Evolutionary conservation across 768 basidiomycete genomes (phyloP), one percentile per base, ranked within the genome.

Genomic region (Trametes sanguinea): DNA sequence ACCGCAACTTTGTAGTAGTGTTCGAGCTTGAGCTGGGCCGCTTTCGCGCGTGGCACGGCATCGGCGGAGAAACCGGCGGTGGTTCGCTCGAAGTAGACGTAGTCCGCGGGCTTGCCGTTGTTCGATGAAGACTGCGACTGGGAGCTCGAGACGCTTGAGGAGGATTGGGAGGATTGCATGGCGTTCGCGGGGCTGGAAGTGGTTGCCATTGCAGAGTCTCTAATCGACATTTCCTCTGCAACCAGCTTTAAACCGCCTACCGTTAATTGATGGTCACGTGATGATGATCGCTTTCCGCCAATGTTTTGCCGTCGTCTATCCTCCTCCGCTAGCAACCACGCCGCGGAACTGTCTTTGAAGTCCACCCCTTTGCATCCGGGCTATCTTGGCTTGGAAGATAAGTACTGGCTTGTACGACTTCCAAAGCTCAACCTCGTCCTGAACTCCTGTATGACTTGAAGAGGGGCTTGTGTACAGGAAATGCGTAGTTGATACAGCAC

Each of bases 1-100:
- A 99, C 97, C 1, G 93, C 93, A 43, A 97, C 88, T 75, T 98
- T 97, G 77, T 98, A 99, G 73, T 88, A 97, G 72, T 95, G 89
- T 76, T 98, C 97, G 54, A 98, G 83, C 76, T 96, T 97, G 76
- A 98, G 80, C 74, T 97, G 95, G 2, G 95, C 95, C 43, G 85
- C 85, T 74, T 94, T 95, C 13, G 93, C 92, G 65, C 89, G 88
- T 46, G 93, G 88, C 65, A 88, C 74, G 14, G 92, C 88, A 62
- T 90, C 86, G 56, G 92, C 88, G 6, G 91, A 90, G 74, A 96
- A 93, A 40, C 84, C 84, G 52, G 79, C 73, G 2, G 88, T 83
- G 46, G 83, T 88, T 63, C 96, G 84, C 68, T 95, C 89, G 74
- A 99, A 99, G 77, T 92, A 93, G 51, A 97, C 94, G 78, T 98